Conservation (phyloP, 1,284 basidiomycete genomes). For the Leccinum griseonigrum region DNA sequence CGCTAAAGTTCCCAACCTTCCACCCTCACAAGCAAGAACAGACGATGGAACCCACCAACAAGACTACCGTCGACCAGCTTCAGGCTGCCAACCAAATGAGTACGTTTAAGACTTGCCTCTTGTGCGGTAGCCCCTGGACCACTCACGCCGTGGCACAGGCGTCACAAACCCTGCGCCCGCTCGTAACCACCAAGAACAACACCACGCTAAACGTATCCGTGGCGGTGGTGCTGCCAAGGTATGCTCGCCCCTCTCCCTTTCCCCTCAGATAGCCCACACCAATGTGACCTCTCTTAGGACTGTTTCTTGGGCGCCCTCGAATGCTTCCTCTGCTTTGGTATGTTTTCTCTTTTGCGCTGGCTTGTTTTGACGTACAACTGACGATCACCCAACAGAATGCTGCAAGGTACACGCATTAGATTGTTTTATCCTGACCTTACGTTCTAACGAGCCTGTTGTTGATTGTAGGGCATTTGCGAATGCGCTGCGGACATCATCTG, state of each 20-base stretch:
- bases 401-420: constrained; percentile 29
- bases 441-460: constrained; percentile 4
- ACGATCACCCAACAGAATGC: constrained; percentile 21
- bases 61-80: constrained; percentile 43
- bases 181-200: constrained; percentile 37
- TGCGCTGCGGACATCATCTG: constrained; percentile 31
- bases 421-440: too few species aligned
- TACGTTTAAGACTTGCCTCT: constrained; percentile 25
- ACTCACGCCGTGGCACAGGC: constrained; percentile 20
- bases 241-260: constrained; percentile 2
- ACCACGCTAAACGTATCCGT: constrained; percentile 45
- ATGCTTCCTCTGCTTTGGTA: constrained; percentile 55
- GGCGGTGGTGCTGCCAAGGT: constrained; percentile 51
- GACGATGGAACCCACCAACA: constrained; percentile 35
- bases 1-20: background rate
- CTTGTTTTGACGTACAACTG: background rate
- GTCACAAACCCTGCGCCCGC: constrained; percentile 39
- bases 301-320: constrained; percentile 47
- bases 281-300: constrained; percentile 35
- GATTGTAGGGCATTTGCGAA: constrained; percentile 29
- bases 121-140: background rate
- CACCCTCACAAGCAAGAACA: constrained; percentile 27
- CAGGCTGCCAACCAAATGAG: constrained; percentile 49
- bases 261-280: background rate
- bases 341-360: constrained; percentile 17